Evolutionary conservation across 2,329 filamentous ascomycete genomes (phyloP).

Genomic region (Pyrenochaeta sp.): DNA sequence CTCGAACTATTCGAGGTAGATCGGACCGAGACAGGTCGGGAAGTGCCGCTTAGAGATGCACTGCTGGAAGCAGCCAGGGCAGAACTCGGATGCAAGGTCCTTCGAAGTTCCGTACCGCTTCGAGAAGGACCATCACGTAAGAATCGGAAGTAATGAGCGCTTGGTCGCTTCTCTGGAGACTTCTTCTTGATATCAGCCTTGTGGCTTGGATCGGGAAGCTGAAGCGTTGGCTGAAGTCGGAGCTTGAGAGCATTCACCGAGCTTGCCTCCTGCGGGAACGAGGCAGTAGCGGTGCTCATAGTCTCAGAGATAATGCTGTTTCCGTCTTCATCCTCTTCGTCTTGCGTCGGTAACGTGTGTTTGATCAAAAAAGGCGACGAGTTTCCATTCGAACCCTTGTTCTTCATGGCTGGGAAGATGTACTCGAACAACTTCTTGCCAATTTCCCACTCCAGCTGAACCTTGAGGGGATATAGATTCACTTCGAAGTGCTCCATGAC

Average conservation of each 20-base stretch:
- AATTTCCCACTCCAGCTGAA: conserved; percentile 91
- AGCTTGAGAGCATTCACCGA: conserved; percentile 79
- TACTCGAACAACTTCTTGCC: conserved; percentile 96
- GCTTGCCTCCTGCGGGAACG: conserved; percentile 49
- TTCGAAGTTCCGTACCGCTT: conserved; percentile 39
- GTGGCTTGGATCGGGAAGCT: conserved; percentile 57
- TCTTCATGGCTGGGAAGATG: conserved; percentile 86
- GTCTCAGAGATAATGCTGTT: conserved; percentile 32
- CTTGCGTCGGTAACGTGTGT: conserved; percentile 56
- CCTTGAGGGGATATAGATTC: conserved; percentile 87
- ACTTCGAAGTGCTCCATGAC: conserved; percentile 98
- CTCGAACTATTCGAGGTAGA: conserved; percentile 33
- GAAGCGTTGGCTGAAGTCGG: conserved; percentile 80
- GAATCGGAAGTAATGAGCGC: conserved; percentile 44
- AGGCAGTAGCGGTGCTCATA: conserved; percentile 24
- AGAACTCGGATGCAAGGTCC: conserved; percentile 39
- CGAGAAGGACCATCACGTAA: conserved; percentile 43
- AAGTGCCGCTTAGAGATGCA: conserved; percentile 18
- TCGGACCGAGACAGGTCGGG: conserved; percentile 38
- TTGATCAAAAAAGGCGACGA: conserved; percentile 69
- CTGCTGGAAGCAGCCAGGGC: conserved; percentile 19
- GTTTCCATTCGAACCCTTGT: conserved; percentile 58
- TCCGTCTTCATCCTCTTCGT: conserved; percentile 58
- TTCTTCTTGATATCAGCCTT: conserved; percentile 41
- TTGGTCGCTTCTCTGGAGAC: conserved; percentile 31